These are phyloP conservation scores for Maudiozyma bulderi DNA, from an alignment of 805 yeast species.

Conservation along the genomic window DNA sequence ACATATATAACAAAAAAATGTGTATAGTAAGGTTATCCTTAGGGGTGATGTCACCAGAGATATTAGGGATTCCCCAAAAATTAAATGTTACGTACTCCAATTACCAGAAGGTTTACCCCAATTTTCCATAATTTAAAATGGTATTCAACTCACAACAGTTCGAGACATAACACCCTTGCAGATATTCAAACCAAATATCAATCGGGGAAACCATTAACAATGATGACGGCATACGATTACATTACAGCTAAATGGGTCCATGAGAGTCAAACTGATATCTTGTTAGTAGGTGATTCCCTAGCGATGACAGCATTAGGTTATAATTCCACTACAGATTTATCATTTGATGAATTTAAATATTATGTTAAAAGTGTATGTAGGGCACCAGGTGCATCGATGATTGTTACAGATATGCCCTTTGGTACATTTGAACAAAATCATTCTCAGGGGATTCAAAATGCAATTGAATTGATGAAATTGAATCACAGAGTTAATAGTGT, in stretches of 20 bases:
- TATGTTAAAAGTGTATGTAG: slow-evolving; percentile 69
- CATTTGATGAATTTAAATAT: slow-evolving; percentile 70
- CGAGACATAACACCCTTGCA: slow-evolving; percentile 20
- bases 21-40: too few relatives aligned
- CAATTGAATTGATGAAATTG: slow-evolving; percentile 35
- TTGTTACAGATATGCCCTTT: slow-evolving; percentile 82
- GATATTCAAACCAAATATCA: slow-evolving; percentile 31
- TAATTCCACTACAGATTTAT: slow-evolving; percentile 61
- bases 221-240: slow-evolving; percentile 82
- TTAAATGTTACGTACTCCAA: neutral
- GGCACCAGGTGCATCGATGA: slow-evolving; percentile 53
- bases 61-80: too few relatives aligned
- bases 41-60: too few relatives aligned
- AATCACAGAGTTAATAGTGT: slow-evolving; percentile 21
- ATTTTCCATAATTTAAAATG: too few relatives aligned
- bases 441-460: slow-evolving; percentile 62
- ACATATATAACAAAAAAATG: too few relatives aligned
- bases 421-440: slow-evolving; percentile 68
- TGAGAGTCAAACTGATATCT: slow-evolving; percentile 53
- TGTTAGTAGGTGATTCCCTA: slow-evolving; percentile 83
- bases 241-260: slow-evolving; percentile 67
- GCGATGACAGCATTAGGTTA: slow-evolving; percentile 89
- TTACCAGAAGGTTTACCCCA: neutral
- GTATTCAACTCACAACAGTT: too few relatives aligned
- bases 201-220: slow-evolving; percentile 34